Evolutionary conservation across 1,284 basidiomycete species (phyloP), one percentile per base, ranked within the genome.

Genomic region (Wolfiporia cocos): DNA sequence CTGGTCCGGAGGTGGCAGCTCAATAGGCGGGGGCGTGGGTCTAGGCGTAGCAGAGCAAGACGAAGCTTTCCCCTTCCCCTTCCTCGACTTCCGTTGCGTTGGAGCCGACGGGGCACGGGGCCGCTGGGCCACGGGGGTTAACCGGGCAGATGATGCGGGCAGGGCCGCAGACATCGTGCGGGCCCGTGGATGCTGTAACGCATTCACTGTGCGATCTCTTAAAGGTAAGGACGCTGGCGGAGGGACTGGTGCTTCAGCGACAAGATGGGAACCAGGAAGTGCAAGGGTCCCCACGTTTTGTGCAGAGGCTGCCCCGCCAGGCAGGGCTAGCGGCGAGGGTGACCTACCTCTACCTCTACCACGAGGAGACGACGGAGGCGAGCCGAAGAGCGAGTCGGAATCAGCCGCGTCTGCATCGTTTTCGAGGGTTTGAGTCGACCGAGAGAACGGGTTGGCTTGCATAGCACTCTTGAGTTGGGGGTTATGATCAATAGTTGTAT

Each of bases 261-360:
- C 70, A 65, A 70, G 71, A 71, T 85, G 86, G 84, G 83, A 85
- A 79, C 85, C 85, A 86, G 84, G 83, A 86, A 86, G 86, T 88
- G 86, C 86, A 88, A 87, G 87, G 84, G 86, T 83, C 85, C 85
- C 86, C 85, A 89, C 86, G 76, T 89, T 87, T 86, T 86, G 67
- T 67, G 67, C 63, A 61, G 55, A 62, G 62, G 62, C 59, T 52
- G 59, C 55, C 57, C 65, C 65, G 57, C 69, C 65, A 53, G 79
- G 78, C 49, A 81, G 68, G 44, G 81, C 81, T 60, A 79, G 65
- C 51, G 58, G 58, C 35, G 81, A 55, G 45, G 76, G 74, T 67
- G 81, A 81, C 79, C 81, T 86, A 81, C 79, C 80, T 81, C 74
- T 75, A 81, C 79, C 80, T 81, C 74, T 75, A 59, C 37, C 39